phyloP scores from a whole-genome alignment of 768 basidiomycete species.

The Tricholoma furcatifolium region DNA sequence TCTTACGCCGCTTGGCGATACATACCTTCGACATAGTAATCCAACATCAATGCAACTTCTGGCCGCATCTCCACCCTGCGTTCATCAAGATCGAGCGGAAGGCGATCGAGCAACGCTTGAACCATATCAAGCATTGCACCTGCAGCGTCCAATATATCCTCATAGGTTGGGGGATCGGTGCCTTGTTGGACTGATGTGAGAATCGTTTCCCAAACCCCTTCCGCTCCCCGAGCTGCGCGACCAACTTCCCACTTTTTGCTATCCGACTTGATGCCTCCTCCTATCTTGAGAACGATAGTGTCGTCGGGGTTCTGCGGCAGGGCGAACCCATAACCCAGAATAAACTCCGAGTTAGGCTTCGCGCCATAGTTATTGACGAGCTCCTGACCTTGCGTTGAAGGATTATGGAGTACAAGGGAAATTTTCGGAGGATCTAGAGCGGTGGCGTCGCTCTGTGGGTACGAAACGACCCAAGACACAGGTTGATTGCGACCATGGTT shows the following conservation, averaged over 20 bases:
- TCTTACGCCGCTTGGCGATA: neutral
- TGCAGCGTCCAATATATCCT: constrained; percentile 70
- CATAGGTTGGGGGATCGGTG: constrained; percentile 37
- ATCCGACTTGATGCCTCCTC: constrained; percentile 36
- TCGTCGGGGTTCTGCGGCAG: constrained; percentile 81
- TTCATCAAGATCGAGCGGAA: constrained; percentile 36
- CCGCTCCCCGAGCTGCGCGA: constrained; percentile 50
- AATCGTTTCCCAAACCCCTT: constrained; percentile 62
- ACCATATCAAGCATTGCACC: constrained; percentile 70
- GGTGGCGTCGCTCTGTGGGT: constrained; percentile 25
- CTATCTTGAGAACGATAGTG: constrained; percentile 77
- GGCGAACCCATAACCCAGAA: constrained; percentile 91
- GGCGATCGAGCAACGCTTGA: constrained; percentile 41
- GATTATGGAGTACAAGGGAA: constrained; percentile 58
- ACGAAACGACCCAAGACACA: constrained; percentile 76
- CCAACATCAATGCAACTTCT: constrained; percentile 64
- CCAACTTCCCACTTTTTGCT: constrained; percentile 63
- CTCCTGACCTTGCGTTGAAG: constrained; percentile 45
- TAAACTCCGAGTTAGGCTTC: constrained; percentile 86
- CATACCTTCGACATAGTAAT: constrained; percentile 66
- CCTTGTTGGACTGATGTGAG: constrained; percentile 27
- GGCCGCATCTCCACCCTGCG: constrained; percentile 36
- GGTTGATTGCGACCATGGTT: constrained; percentile 83
- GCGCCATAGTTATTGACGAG: constrained; percentile 91
- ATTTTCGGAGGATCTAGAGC: constrained; percentile 37